Evolutionary conservation across 768 basidiomycete genomes (phyloP).

Genomic region (Serendipita sp.): DNA sequence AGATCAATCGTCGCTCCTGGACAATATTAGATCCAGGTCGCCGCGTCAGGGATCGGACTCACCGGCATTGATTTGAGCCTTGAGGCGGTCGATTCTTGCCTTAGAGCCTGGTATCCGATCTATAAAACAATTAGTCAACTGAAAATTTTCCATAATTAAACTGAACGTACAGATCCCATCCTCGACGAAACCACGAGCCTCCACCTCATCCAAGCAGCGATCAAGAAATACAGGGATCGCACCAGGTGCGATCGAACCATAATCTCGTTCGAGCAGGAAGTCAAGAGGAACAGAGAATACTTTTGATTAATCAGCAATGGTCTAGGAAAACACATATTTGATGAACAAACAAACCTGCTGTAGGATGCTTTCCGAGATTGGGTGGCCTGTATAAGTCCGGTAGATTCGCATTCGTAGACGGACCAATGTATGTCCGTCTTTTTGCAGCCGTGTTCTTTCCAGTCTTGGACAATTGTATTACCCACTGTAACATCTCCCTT

Average conservation of each 20-base stretch:
- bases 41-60: conserved; percentile 7
- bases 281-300: conserved; percentile 67
- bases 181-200: conserved; percentile 59
- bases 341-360: conserved; percentile 42
- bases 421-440: conserved; percentile 64
- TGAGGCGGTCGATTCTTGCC: conserved; percentile 49
- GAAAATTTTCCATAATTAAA: background rate
- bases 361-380: conserved; percentile 49
- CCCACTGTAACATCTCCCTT: conserved; percentile 62
- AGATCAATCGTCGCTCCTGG: conserved; percentile 10
- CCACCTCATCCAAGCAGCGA: conserved; percentile 52
- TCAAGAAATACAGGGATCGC: conserved; percentile 51
- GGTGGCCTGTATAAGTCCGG: conserved; percentile 55
- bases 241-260: conserved; percentile 33
- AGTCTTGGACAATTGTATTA: conserved; percentile 53
- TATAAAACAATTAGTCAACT: conserved; percentile 15
- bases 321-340: conserved; percentile 7
- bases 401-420: conserved; percentile 53
- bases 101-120: conserved; percentile 73
- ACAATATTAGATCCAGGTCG: conserved; percentile 39
- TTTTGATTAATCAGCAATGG: conserved; percentile 14
- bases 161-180: conserved; percentile 61
- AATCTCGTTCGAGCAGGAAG: conserved; percentile 51
- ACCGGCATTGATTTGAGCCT: conserved; percentile 64
- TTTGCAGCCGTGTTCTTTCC: conserved; percentile 61